Percentiles rank a stretch among this genome's conserved stretches.
Evolutionary conservation across 768 basidiomycete species (phyloP).

Genomic region (Hericium rajendrae): DNA sequence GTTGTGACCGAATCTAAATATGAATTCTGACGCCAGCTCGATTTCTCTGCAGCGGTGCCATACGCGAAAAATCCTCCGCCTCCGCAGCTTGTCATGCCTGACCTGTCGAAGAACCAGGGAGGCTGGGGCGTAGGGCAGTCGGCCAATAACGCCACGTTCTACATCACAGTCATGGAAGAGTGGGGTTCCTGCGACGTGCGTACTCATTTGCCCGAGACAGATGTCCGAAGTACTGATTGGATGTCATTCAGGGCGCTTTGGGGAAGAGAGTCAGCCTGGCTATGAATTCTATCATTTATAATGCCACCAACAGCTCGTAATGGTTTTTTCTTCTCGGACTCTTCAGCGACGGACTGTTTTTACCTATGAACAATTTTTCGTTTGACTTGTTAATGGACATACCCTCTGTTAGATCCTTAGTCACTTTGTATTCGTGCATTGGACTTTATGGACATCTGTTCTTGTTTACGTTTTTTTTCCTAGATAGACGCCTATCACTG

Average conservation of each 20-base stretch:
- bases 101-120: conserved; percentile 31
- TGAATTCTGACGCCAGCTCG: no score
- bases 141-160: conserved; percentile 25
- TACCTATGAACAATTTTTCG: no score
- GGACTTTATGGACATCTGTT: no score
- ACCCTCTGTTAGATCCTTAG: no score
- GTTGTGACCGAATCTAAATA: neutral
- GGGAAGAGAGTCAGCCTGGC: conserved; percentile 16
- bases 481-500: no score
- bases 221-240: neutral
- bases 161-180: conserved; percentile 33
- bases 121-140: conserved; percentile 28
- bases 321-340: neutral
- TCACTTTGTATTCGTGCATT: no score
- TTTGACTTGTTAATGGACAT: no score
- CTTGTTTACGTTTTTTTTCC: no score
- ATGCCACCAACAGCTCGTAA: conserved; percentile 9
- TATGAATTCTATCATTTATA: conserved; percentile 16
- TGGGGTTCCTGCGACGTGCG: conserved; percentile 29
- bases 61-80: conserved; percentile 30
- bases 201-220: neutral
- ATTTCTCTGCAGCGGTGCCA: conserved; percentile 26
- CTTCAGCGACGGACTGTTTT: no score
- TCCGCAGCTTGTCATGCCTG: conserved; percentile 32
- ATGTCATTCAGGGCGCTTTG: conserved; percentile 12